Evolutionary conservation across 352 stramenopile species (phyloP).

Genomic region (Phytophthora melonis): DNA sequence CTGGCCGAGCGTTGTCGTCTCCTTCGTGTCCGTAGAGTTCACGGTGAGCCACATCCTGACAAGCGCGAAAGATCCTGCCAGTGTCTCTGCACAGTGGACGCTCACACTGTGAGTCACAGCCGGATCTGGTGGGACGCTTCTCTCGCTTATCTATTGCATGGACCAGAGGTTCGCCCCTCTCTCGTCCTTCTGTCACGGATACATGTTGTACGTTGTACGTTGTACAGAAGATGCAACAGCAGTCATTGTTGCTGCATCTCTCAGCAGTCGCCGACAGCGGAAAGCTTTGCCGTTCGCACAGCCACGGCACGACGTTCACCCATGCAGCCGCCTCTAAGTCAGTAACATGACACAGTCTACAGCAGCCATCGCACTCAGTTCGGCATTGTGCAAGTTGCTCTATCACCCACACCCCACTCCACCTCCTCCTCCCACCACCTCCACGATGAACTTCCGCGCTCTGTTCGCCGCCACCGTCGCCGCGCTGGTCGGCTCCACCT

Average conservation of each 20-base stretch:
- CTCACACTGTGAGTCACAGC: slow-evolving; percentile 3
- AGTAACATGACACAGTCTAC: background rate
- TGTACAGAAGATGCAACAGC: too few species aligned
- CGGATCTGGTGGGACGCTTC: slow-evolving; percentile 13
- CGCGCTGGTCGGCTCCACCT: slow-evolving; percentile 10
- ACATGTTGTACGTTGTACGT: slow-evolving; percentile 11
- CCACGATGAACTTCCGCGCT: slow-evolving; percentile 31
- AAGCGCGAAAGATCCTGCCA: too few species aligned
- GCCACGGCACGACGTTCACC: background rate
- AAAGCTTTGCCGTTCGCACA: slow-evolving; percentile 21
- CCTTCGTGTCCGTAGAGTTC: too few species aligned
- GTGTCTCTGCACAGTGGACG: slow-evolving; percentile 2
- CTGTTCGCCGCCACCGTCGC: slow-evolving; percentile 15
- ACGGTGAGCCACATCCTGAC: too few species aligned
- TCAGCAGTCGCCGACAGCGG: slow-evolving; percentile 20
- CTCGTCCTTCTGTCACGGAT: slow-evolving; percentile 18
- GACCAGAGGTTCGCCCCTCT: slow-evolving; percentile 26
- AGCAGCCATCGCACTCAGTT: background rate
- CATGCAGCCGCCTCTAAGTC: background rate
- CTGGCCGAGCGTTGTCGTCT: too few species aligned
- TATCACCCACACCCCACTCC: slow-evolving; percentile 3
- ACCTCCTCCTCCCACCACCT: background rate
- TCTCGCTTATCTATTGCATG: slow-evolving; percentile 27
- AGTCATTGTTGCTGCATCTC: slow-evolving; percentile 2
- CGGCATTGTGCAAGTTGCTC: slow-evolving; percentile 29